Evolutionary conservation across 1,139 yeast genomes (phyloP), one percentile per base, ranked within the genome.

Genomic region (Blastobotrys apis): DNA sequence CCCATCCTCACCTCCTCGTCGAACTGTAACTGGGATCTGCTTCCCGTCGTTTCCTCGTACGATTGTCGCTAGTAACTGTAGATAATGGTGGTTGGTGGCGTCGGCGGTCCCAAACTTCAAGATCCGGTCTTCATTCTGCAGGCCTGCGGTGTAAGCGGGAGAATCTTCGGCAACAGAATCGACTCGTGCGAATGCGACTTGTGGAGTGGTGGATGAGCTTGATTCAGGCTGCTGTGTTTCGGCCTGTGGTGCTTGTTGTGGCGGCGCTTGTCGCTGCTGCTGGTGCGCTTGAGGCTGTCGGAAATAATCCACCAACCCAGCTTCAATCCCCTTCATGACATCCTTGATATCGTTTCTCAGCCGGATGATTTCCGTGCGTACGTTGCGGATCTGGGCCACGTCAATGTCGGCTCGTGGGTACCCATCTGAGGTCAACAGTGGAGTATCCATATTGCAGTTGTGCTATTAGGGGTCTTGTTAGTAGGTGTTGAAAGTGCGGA

Each of bases 331-430:
- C n/a, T 66, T 62, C 50, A 81, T 61, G 12, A 85, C 65, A 17
- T 57, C 60, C 47, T 69, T 72, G 50, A 81, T 70, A 62, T 90
- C 97, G 57, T 87, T 88, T 47, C 80, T 69, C 43, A 83, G 68
- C 45, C 84, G 69, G 38, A 84, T 80, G 33, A 88, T 77, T 55
- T 75, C 75, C 6, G 80, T 75, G 49, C 96, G 66, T 43, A 94
- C 67, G 2, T 80, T 69, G 31, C 84, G 74, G 31, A 74, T 57
- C 45, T 67, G 68, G 3, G 82, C 79, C 4, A 90, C 84, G 56
- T 92, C 95, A 26, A 90, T 75, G 59, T 92, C 97, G 13, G 72
- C 67, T 31, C 97, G 69, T 0, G 98, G 98, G 54, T 77, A 92
- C 30, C 97, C 97, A 56, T 90, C 95, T 0, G 57, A 50, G 0